Percentiles rank a stretch among this genome's conserved stretches.
Conservation (phyloP, 2,329 filamentous ascomycete species). For the Leptographium flavum region DNA sequence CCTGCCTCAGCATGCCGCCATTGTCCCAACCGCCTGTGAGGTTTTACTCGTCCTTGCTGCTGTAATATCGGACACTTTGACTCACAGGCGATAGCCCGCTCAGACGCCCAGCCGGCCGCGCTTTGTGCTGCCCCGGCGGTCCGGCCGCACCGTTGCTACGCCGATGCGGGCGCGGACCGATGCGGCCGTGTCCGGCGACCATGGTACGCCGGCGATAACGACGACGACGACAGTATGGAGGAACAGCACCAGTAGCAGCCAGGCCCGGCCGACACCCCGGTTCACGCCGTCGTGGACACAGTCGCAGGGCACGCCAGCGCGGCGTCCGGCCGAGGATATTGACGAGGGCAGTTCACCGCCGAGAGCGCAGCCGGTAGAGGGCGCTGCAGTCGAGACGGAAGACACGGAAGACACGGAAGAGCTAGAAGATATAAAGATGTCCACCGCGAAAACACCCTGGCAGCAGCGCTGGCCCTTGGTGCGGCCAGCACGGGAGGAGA, state of each 20-base stretch:
- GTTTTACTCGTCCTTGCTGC: too few species aligned
- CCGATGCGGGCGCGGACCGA: too few species aligned
- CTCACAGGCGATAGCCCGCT: not conserved
- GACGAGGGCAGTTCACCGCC: constrained; percentile 8
- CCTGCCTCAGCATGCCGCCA: too few species aligned
- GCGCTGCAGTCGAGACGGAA: not conserved
- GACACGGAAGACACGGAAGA: too few species aligned
- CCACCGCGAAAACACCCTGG: not conserved
- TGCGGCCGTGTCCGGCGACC: too few species aligned
- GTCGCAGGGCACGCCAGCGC: not conserved
- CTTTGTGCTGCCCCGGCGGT: not conserved
- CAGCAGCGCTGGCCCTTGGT: not conserved
- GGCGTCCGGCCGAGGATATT: constrained; percentile 4
- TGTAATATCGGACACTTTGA: too few species aligned
- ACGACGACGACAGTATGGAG: not conserved
- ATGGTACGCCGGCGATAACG: not conserved
- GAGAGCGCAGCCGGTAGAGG: not conserved
- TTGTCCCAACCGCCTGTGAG: too few species aligned
- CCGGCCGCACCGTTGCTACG: too few species aligned
- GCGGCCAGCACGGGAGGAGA: constrained; percentile 3
- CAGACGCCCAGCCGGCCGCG: constrained; percentile 2
- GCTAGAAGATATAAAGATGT: not conserved
- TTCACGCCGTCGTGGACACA: constrained; percentile 4
- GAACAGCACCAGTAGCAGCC: constrained; percentile 2
- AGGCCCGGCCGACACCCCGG: constrained; percentile 4